Evolutionary conservation across 495 filamentous ascomycete genomes (phyloP).

Genomic region (Cladorrhinum samala): DNA sequence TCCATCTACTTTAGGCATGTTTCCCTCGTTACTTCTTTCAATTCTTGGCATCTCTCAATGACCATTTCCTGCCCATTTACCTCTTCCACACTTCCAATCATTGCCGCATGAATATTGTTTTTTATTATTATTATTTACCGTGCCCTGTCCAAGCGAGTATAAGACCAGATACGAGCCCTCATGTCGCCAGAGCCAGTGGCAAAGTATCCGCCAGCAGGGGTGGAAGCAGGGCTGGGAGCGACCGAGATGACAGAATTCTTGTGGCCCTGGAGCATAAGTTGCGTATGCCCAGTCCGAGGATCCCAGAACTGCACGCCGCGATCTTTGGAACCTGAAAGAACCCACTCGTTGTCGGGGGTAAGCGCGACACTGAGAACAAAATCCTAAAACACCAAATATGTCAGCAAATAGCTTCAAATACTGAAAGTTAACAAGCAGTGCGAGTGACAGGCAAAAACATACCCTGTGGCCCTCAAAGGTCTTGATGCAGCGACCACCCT

Average conservation of each 20-base stretch:
- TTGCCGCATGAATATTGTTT: no score
- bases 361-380: constrained; percentile 86
- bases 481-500: constrained; percentile 75
- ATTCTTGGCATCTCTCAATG: background rate
- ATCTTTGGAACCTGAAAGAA: constrained; percentile 87
- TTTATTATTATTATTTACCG: no score
- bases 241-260: constrained; percentile 92
- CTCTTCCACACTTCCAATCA: no score
- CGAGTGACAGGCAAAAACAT: no score
- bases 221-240: constrained; percentile 77
- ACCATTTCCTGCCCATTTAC: no score
- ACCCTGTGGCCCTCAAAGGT: constrained; percentile 91
- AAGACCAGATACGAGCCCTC: constrained; percentile 86
- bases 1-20: background rate
- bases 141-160: constrained; percentile 30
- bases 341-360: constrained; percentile 82
- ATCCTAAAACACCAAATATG: constrained; percentile 48
- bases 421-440: no score
- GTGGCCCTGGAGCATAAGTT: constrained; percentile 89
- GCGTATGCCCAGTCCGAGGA: constrained; percentile 75
- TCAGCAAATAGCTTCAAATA: constrained; percentile 5
- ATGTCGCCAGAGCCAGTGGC: constrained; percentile 88
- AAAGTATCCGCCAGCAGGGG: constrained; percentile 70
- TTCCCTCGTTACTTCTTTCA: background rate
- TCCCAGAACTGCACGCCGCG: constrained; percentile 92